Evolutionary conservation across 441 rosid species (phyloP).

Genomic region (Metrosideros polymorpha): DNA sequence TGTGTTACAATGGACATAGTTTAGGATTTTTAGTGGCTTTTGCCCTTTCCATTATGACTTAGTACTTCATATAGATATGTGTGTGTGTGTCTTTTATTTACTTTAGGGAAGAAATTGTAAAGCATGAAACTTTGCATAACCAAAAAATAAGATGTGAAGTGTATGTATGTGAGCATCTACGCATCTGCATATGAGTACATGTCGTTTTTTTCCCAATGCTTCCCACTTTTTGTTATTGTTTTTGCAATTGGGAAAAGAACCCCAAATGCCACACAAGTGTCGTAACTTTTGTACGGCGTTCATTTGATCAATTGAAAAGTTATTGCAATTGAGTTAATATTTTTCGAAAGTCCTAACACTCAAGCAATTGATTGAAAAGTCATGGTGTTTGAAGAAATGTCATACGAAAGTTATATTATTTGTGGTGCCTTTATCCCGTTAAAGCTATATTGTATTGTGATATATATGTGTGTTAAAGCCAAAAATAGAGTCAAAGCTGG

Average conservation of each 20-base stretch:
- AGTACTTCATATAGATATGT: not conserved
- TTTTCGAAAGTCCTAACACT: not conserved
- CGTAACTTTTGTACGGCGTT: accelerated
- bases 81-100: not conserved
- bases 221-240: not conserved
- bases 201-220: not conserved
- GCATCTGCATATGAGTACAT: not conserved
- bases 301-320: not conserved
- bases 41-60: not conserved
- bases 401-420: accelerated
- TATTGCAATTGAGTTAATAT: accelerated
- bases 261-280: not conserved
- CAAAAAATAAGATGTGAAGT: not conserved
- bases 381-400: accelerated
- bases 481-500: not conserved
- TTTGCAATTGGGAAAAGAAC: not conserved
- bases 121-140: not conserved
- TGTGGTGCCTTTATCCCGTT: not conserved
- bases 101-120: not conserved
- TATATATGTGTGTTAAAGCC: not conserved
- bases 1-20: too few species aligned
- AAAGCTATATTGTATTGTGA: too few species aligned
- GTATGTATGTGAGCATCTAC: not conserved
- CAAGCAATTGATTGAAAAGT: accelerated
- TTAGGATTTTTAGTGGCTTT: too few species aligned